Evolutionary conservation across 176 grass and related monocot genomes (phyloP).

Genomic region (Alopecurus myosuroides): DNA sequence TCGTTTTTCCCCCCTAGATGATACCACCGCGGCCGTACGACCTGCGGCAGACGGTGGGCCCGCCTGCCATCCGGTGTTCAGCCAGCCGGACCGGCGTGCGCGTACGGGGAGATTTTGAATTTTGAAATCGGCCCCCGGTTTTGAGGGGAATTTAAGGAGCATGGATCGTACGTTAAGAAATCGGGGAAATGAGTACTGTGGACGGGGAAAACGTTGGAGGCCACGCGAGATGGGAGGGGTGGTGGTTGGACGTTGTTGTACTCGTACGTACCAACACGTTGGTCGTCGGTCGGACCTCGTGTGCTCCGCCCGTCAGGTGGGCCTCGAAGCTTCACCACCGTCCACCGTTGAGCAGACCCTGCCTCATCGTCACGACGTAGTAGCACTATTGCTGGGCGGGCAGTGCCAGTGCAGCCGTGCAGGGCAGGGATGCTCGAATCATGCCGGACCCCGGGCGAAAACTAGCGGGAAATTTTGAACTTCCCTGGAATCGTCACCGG

Average conservation of each 20-base stretch:
- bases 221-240: not conserved
- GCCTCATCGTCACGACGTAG: too few species aligned
- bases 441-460: not conserved
- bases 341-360: too few species aligned
- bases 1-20: not conserved
- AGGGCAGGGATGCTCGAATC: too few species aligned
- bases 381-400: not conserved
- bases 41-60: not conserved
- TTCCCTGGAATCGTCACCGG: too few species aligned
- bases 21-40: not conserved
- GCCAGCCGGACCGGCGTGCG: not conserved
- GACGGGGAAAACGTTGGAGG: not conserved
- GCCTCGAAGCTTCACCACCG: not conserved
- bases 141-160: conserved; percentile 25
- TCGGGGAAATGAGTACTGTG: not conserved
- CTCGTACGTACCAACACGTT: not conserved
- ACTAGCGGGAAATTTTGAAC: not conserved
- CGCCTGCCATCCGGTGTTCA: not conserved
- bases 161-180: not conserved
- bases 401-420: too few species aligned
- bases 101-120: not conserved
- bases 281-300: not conserved
- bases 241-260: not conserved
- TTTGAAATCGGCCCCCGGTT: conserved; percentile 17
- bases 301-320: not conserved